A percentile compares a stretch with the other conserved stretches of the same genome.
Evolutionary conservation across 345 rosid species (phyloP).

Genomic region (Arabis alpina): DNA sequence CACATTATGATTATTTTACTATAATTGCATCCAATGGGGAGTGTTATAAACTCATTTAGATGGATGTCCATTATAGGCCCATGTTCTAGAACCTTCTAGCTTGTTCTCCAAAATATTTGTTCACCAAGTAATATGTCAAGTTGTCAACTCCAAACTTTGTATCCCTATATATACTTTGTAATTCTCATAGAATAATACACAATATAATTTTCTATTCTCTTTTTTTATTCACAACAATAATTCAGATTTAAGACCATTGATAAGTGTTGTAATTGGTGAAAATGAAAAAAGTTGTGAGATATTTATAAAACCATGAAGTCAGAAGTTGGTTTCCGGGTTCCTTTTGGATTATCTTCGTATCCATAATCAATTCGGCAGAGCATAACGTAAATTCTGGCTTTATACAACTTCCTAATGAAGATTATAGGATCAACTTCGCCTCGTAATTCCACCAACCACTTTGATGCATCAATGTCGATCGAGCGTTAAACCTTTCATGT

Average conservation of each 20-base stretch:
- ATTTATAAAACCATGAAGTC: slow-evolving; percentile 29
- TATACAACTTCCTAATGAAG: slow-evolving; percentile 29
- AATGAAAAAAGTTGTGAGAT: slow-evolving; percentile 19
- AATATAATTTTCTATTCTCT: too few species aligned
- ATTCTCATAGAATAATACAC: too few species aligned
- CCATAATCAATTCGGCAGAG: slow-evolving; percentile 34
- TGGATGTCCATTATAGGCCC: too few species aligned
- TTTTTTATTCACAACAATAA: too few species aligned
- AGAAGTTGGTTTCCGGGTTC: slow-evolving; percentile 23
- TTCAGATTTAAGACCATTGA: background rate
- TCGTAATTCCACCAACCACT: slow-evolving; percentile 6
- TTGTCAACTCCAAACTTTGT: too few species aligned
- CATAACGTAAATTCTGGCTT: slow-evolving; percentile 21
- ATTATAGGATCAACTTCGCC: slow-evolving; percentile 33
- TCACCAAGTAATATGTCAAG: too few species aligned
- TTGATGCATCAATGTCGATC: slow-evolving; percentile 18
- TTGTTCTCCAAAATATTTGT: too few species aligned
- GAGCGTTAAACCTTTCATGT: slow-evolving; percentile 23
- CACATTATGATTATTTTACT: too few species aligned
- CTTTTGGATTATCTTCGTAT: slow-evolving; percentile 40
- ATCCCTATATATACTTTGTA: too few species aligned
- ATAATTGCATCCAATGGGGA: too few species aligned
- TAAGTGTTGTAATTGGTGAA: background rate
- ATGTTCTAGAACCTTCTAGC: too few species aligned
- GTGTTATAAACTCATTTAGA: too few species aligned